These are phyloP conservation scores for Blastocrithidia nonstop DNA, from an alignment of 208 protist species.

Conservation along the genomic window DNA sequence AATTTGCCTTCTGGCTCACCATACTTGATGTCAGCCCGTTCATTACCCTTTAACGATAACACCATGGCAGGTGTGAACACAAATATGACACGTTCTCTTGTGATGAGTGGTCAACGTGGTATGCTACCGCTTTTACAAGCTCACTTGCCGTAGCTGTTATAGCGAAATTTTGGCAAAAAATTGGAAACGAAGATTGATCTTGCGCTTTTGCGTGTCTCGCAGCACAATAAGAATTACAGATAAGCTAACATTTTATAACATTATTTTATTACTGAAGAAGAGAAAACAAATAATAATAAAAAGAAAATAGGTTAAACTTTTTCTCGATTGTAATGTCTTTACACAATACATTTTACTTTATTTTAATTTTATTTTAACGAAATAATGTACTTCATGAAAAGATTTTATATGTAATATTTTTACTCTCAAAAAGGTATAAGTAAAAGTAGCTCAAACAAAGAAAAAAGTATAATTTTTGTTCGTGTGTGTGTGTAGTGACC, in stretches of 20 bases:
- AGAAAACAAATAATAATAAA: slow-evolving; percentile 7
- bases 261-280: slow-evolving; percentile 1
- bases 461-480: too few species aligned
- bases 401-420: neutral
- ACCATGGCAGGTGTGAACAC: neutral
- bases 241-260: slow-evolving; percentile 1
- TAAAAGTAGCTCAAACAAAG: neutral
- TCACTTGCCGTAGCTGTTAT: slow-evolving; percentile 17
- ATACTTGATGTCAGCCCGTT: neutral
- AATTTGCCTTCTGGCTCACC: neutral
- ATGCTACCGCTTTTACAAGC: slow-evolving; percentile 23
- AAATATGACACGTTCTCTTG: too few species aligned
- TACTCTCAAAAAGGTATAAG: neutral
- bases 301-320: neutral
- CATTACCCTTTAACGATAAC: neutral
- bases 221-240: slow-evolving; percentile 3
- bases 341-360: slow-evolving; percentile 5
- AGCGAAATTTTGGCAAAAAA: slow-evolving; percentile 48
- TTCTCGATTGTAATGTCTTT: slow-evolving; percentile 1
- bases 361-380: slow-evolving; percentile 6
- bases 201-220: slow-evolving; percentile 20
- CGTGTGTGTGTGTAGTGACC: too few species aligned
- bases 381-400: slow-evolving; percentile 4
- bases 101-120: slow-evolving; percentile 4
- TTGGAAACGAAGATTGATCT: slow-evolving; percentile 36